Evolutionary conservation across 805 yeast species (phyloP), one percentile per base, ranked within the genome.

Genomic region (Yarrowia porcina): DNA sequence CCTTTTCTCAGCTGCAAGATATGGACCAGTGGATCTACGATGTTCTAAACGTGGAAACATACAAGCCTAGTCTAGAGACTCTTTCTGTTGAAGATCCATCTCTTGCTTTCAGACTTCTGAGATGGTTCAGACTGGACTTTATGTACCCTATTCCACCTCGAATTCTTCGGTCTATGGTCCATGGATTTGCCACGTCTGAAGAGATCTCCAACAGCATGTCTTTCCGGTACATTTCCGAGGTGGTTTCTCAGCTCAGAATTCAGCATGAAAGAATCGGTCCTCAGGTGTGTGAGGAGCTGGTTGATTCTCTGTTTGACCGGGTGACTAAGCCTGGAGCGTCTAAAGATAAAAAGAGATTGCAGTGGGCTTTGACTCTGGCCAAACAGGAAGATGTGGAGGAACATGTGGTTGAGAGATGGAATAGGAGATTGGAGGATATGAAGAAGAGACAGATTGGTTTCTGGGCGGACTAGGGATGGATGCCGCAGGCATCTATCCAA

Each of bases 211-310:
- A 56, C 21, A 39, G 61, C 39, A 56, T 56, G 61, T 39, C 47
- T 17, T 56, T 56, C 38, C 49, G 61, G 49, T 56, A 56, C 61
- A 30, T 56, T 41, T 39, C 49, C 17, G 61, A 56, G 23, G 61
- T 41, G 5, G 21, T 56, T 30, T 56, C 61, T 18, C 61, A 56
- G 30, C 36, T 56, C 1, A 27, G 61, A 10, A 30, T 56, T 1
- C 61, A 56, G 30, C 11, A 28, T 20, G 49, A 56, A n/a, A n/a
- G 18, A 3, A 20, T 56, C 2, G 61, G 61, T n/a, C 7, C 49
- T 2, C 39, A 21, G n/a, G 61, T 56, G 30, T 39, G 47, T 28
- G 49, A 41, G n/a, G 30, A 28, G 38, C 30, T 56, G 11, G 61
- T 56, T 10, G 61, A 56, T 15, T 39, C 61, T 10, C 12, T 56